phyloP scores from a whole-genome alignment of 2,329 filamentous ascomycete genomes.

The Aspergillus persii region DNA sequence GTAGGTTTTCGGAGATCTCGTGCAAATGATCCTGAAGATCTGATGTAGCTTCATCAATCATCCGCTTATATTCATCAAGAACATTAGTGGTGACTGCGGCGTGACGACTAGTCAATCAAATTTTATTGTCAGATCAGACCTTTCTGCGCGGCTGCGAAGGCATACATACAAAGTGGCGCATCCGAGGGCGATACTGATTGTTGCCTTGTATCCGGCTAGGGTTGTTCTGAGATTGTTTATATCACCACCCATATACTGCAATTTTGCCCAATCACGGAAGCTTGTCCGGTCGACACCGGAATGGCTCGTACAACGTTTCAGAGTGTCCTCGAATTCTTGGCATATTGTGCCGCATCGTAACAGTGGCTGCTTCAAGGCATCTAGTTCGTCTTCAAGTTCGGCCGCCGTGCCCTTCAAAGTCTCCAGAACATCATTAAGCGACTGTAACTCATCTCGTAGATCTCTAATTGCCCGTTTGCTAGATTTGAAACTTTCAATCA shows the following conservation, averaged over 20 bases:
- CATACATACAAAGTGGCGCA: slow-evolving; percentile 28
- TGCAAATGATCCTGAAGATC: slow-evolving; percentile 36
- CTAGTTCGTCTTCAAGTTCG: slow-evolving; percentile 15
- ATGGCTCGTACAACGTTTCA: slow-evolving; percentile 17
- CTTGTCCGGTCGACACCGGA: slow-evolving; percentile 13
- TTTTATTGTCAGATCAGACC: neutral
- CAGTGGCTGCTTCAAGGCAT: slow-evolving; percentile 21
- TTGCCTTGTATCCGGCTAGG: slow-evolving; percentile 24
- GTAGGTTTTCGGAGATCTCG: slow-evolving; percentile 29
- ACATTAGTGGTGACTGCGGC: slow-evolving; percentile 18
- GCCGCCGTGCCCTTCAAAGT: slow-evolving; percentile 12
- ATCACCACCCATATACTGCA: slow-evolving; percentile 16
- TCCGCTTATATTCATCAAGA: slow-evolving; percentile 32
- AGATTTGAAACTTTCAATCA: slow-evolving; percentile 19
- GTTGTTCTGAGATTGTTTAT: slow-evolving; percentile 20
- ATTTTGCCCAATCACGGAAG: slow-evolving; percentile 16
- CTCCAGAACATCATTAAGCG: slow-evolving; percentile 14
- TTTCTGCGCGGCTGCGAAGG: neutral
- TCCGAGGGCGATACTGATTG: slow-evolving; percentile 27
- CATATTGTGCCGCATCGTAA: slow-evolving; percentile 21
- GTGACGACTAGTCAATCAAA: slow-evolving; percentile 16
- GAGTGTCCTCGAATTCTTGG: slow-evolving; percentile 16
- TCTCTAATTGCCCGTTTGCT: slow-evolving; percentile 19
- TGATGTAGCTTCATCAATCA: slow-evolving; percentile 33
- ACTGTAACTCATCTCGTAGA: slow-evolving; percentile 19